Conservation (phyloP, 106 monocot genomes). For the Ottelia alismoides region DNA sequence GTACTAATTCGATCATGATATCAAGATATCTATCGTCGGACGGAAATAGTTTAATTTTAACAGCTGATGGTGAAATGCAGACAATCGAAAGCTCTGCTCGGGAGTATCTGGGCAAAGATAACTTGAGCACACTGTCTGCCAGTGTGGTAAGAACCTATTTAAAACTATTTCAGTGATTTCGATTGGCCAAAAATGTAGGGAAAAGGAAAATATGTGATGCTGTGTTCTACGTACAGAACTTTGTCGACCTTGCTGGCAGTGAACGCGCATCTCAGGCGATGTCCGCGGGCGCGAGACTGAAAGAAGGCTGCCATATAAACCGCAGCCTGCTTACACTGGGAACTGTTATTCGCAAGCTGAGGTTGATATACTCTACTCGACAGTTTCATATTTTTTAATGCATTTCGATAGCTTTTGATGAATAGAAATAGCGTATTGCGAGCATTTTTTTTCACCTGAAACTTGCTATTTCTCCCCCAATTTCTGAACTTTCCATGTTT, state of each 20-base stretch:
- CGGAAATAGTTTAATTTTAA: no score
- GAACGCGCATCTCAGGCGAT: constrained; percentile 92
- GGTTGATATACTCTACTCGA: no score
- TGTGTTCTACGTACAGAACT: constrained; percentile 61
- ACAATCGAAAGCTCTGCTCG: constrained; percentile 94
- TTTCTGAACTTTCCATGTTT: no score
- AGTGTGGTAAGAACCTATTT: constrained; percentile 54
- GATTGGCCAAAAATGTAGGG: not conserved
- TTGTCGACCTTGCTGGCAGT: constrained; percentile 98
- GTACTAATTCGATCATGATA: no score
- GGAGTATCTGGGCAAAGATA: constrained; percentile 73
- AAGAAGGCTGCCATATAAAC: constrained; percentile 98
- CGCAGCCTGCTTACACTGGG: constrained; percentile 88
- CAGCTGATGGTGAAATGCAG: no score
- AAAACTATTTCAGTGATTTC: not conserved
- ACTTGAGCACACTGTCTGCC: constrained; percentile 60
- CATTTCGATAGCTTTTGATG: no score
- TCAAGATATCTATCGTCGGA: no score
- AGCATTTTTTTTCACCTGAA: no score
- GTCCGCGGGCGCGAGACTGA: constrained; percentile 75
- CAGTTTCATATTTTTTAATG: no score
- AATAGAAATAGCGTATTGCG: no score
- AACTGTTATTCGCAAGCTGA: constrained; percentile 96
- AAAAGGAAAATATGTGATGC: not conserved
- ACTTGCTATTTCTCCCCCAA: no score